Conservation (phyloP, 1,284 basidiomycete genomes). For the Uromyces viciae-fabae region DNA sequence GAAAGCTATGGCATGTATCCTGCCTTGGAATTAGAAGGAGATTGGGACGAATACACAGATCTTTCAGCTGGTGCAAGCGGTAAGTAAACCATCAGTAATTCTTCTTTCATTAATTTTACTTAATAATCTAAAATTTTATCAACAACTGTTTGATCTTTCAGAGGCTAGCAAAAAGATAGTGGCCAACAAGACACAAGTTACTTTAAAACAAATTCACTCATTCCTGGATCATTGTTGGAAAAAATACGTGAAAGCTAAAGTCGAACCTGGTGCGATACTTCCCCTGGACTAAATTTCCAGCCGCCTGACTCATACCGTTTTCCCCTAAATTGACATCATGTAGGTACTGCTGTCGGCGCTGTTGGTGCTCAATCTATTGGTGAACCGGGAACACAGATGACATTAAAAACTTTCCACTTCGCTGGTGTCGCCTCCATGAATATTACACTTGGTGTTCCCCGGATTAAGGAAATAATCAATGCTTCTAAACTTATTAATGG, state of each 20-base stretch:
- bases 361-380: slow-evolving; percentile 99
- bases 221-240: slow-evolving; percentile 87
- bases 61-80: slow-evolving; percentile 70
- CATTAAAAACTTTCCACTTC: slow-evolving; percentile 99
- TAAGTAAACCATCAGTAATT: slow-evolving; percentile 54
- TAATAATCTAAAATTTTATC: background rate
- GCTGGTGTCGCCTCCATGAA: slow-evolving; percentile 99
- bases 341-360: slow-evolving; percentile 79
- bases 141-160: background rate
- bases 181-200: slow-evolving; percentile 86
- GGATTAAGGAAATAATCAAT: slow-evolving; percentile 99
- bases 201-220: slow-evolving; percentile 68
- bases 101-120: background rate
- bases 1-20: slow-evolving; percentile 77
- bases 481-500: slow-evolving; percentile 95
- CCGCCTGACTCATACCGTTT: background rate
- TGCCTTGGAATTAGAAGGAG: slow-evolving; percentile 68
- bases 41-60: slow-evolving; percentile 75
- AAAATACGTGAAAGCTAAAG: slow-evolving; percentile 87
- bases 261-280: slow-evolving; percentile 70
- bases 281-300: background rate
- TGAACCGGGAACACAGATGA: slow-evolving; percentile 99
- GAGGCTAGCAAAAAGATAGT: slow-evolving; percentile 61
- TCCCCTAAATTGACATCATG: slow-evolving; percentile 43
- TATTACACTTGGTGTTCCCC: slow-evolving; percentile 96